Evolutionary conservation across 192 early-diverging fungal genomes (phyloP).

Genomic region (Coemansia pectinata): DNA sequence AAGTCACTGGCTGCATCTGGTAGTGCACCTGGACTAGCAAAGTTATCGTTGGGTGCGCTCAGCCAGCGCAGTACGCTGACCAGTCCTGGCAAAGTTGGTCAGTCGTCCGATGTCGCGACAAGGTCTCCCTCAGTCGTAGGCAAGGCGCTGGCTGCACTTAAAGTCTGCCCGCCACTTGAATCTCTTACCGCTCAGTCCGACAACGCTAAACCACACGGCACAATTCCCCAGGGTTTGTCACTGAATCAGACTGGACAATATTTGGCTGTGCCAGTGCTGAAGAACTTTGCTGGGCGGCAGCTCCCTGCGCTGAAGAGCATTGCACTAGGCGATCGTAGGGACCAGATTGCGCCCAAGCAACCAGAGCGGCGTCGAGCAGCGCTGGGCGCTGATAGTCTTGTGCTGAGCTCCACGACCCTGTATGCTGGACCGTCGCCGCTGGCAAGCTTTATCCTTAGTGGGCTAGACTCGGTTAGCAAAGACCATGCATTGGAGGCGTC

Average conservation of each 20-base stretch:
- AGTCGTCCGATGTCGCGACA: background rate
- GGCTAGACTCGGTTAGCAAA: background rate
- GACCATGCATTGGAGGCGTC: background rate
- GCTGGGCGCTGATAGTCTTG: slow-evolving; percentile 5
- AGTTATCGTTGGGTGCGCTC: slow-evolving; percentile 6
- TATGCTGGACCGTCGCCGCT: slow-evolving; percentile 45
- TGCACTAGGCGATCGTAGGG: background rate
- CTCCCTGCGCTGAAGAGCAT: slow-evolving; percentile 21
- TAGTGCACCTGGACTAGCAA: slow-evolving; percentile 1
- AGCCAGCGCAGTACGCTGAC: background rate
- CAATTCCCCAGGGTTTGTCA: background rate
- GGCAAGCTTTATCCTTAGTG: slow-evolving; percentile 43
- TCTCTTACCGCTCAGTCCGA: background rate
- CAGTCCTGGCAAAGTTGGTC: background rate
- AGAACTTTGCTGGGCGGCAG: slow-evolving; percentile 36
- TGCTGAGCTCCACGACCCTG: slow-evolving; percentile 17
- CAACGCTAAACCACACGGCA: background rate
- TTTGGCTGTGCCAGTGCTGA: slow-evolving; percentile 12
- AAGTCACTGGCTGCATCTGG: slow-evolving; percentile 12
- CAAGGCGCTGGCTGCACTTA: slow-evolving; percentile 43
- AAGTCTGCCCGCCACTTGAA: slow-evolving; percentile 5
- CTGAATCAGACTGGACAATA: background rate
- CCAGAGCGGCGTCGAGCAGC: slow-evolving; percentile 10
- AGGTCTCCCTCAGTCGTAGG: slow-evolving; percentile 23
- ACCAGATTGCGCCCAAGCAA: background rate